phyloP scores from a whole-genome alignment of 805 yeast species.

The Hanseniaspora thailandica region DNA sequence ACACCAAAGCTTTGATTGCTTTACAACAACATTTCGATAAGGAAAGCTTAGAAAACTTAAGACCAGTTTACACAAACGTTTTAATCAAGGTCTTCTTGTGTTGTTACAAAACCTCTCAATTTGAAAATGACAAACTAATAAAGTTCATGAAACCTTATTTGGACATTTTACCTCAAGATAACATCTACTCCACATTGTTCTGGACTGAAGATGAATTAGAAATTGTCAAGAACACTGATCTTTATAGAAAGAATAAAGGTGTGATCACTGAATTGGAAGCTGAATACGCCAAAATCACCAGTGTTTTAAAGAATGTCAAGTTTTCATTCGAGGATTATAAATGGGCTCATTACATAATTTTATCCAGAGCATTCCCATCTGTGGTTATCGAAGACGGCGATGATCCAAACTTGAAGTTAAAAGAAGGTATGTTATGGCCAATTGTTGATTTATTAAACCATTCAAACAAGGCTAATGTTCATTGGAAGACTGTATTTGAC shows the following conservation, averaged over 20 bases:
- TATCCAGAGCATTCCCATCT: conserved; percentile 73
- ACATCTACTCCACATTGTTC: conserved; percentile 50
- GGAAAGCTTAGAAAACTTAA: conserved; percentile 16
- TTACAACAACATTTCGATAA: conserved; percentile 20
- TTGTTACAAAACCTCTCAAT: conserved; percentile 28
- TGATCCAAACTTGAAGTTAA: conserved; percentile 28
- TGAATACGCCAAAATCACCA: not conserved
- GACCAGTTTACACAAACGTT: conserved; percentile 21
- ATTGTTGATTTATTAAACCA: conserved; percentile 73
- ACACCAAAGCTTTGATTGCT: conserved; percentile 26
- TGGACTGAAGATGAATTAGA: conserved; percentile 47
- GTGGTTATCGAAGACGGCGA: conserved; percentile 35
- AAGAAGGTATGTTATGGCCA: conserved; percentile 62
- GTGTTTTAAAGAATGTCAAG: not conserved
- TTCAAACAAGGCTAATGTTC: conserved; percentile 44
- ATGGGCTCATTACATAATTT: conserved; percentile 63
- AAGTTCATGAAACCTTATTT: conserved; percentile 36
- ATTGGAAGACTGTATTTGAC: conserved; percentile 38
- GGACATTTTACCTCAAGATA: conserved; percentile 35
- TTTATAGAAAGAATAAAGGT: conserved; percentile 43
- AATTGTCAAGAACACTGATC: conserved; percentile 55
- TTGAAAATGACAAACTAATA: conserved; percentile 24
- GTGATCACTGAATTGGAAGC: conserved; percentile 33
- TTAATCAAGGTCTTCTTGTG: conserved; percentile 32
- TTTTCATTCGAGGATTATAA: conserved; percentile 39